Evolutionary conservation across 2,329 filamentous ascomycete species (phyloP), one percentile per base, ranked within the genome.

Genomic region (Hirsutella minnesotensis): DNA sequence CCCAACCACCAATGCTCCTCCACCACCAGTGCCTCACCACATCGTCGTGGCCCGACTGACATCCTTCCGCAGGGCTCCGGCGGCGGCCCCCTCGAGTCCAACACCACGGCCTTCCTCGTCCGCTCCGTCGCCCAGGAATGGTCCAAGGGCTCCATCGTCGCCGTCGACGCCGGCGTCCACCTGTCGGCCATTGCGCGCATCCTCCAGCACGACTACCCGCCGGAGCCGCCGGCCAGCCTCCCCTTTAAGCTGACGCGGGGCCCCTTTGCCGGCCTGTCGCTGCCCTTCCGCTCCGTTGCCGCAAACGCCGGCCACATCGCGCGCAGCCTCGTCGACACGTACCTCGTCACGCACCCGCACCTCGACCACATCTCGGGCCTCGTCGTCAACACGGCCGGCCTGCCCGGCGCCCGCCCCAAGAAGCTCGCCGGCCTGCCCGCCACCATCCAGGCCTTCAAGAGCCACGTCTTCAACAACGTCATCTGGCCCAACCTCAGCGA

Each of bases 401-500:
- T 94, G 18, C 82, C 86, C 24, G 85, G 84, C 24, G 77, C 83
- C 2, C 78, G 81, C 22, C 86, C 88, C 0, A 98, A 96, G 63
- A 79, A 83, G 20, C 69, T 98, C 13, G 88, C 90, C 1, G 90
- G 85, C 0, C 67, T 96, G 4, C 87, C 89, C 0, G 82, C 79
- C 22, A 94, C 90, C n/a, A 89, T 98, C 41, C 75, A 86, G 38
- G 89, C 90, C 0, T 81, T 98, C 62, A 96, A 95, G 60, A 79
- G 72, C 1, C 89, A 98, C 62, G 86, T 98, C 46, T 98, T 98
- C 69, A 98, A 98, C 63, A 94, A 95, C 56, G 69, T 95, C 45
- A 94, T 96, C 42, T 98, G 92, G 92, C 92, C 92, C 0, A 98
- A 98, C 52, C 67, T 98, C 33, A 94, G 87, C 0, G 90, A 98